phyloP scores from a whole-genome alignment of 2,329 filamentous ascomycete species.

The Lecanosticta acicola region DNA sequence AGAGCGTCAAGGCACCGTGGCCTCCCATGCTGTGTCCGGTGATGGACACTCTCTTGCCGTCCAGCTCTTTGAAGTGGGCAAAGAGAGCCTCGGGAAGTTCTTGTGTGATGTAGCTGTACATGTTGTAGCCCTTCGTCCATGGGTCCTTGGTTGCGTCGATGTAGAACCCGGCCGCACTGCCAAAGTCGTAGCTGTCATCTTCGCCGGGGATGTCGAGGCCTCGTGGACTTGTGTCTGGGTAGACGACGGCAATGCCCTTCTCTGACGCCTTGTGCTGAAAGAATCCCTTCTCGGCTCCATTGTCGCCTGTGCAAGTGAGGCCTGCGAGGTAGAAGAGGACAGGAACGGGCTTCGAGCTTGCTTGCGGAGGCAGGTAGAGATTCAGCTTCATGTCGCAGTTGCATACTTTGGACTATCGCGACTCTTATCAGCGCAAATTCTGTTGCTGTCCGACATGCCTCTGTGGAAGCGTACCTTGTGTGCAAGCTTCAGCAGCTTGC shows the following conservation, averaged over 20 bases:
- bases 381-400: constrained; percentile 88
- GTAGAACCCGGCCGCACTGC: constrained; percentile 89
- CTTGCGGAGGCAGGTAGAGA: constrained; percentile 77
- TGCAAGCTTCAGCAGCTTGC: constrained; percentile 87
- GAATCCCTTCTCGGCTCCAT: constrained; percentile 73
- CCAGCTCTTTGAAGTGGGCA: constrained; percentile 63
- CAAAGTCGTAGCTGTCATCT: constrained; percentile 87
- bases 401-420: constrained; percentile 59
- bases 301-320: constrained; percentile 88
- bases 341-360: constrained; percentile 63
- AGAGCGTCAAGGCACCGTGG: constrained; percentile 88
- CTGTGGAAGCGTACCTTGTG: constrained; percentile 47
- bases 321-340: constrained; percentile 91
- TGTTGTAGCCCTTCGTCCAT: constrained; percentile 75
- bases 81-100: constrained; percentile 81
- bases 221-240: constrained; percentile 87
- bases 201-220: constrained; percentile 77
- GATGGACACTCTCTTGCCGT: constrained; percentile 67
- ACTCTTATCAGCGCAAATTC: constrained; percentile 1
- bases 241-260: constrained; percentile 84
- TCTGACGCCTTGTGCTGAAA: constrained; percentile 76
- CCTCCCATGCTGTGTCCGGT: constrained; percentile 97
- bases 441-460: neutral
- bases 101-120: constrained; percentile 87
- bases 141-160: constrained; percentile 74